Evolutionary conservation across 768 basidiomycete genomes (phyloP), one percentile per base, ranked within the genome.

Genomic region (Trametes villosa): DNA sequence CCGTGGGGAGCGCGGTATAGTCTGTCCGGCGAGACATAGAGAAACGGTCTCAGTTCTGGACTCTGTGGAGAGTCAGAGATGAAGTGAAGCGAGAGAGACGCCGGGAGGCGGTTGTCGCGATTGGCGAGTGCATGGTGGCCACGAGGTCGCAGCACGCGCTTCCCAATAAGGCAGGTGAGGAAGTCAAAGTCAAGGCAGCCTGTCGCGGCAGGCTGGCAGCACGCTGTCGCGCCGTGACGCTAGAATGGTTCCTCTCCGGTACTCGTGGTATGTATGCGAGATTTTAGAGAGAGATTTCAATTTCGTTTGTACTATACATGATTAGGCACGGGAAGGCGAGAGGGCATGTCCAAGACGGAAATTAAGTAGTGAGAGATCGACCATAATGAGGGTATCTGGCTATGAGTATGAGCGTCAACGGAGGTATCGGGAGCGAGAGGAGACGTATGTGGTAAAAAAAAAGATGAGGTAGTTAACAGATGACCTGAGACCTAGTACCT

Each of bases 121-220:
- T 65, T 60, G 56, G 54, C 61, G 40, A 59, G 53, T 11, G 60
- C 62, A 55, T 65, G 64, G 56, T 50, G 47, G 42, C 62, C 7
- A 69, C 63, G 22, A 75, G 59, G 12, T 75, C 52, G 11, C 65
- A 57, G 12, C 53, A 57, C 13, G 66, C 50, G 53, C 70, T 70
- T 13, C 63, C 36, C 6, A 64, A 69, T 3, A 51, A 22, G 52
- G 59, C 24, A 57, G 45, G 27, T 29, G 33, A 26, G 53, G 40
- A 53, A 15, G 49, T 58, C 38, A 48, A 44, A 47, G 33, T 36
- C 26, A 30, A 46, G 31, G n/a, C n/a, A n/a, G n/a, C n/a, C n/a
- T n/a, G n/a, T 29, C 29, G 17, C 27, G 29, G 44, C 44, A 45
- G 9, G 17, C 22, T 9, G 13, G 22, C 12, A 11, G n/a, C n/a